These are phyloP conservation scores for Chlamydomonas schloesseri DNA, from an alignment of 139 green algal species.

Conservation along the genomic window DNA sequence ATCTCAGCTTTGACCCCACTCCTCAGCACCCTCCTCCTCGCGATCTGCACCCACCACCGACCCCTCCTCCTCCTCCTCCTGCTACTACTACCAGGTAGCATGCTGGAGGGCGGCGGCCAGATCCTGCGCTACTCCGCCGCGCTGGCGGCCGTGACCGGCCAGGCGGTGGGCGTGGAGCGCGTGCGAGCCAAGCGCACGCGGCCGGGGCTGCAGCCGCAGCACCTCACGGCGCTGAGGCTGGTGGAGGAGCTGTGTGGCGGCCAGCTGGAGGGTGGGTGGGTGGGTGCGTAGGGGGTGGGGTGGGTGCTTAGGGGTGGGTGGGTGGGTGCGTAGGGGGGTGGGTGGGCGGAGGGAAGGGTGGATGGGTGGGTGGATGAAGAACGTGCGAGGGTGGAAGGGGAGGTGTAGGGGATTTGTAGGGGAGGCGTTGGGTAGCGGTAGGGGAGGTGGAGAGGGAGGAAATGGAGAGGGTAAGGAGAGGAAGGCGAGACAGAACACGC, in stretches of 20 bases:
- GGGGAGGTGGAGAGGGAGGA: no score
- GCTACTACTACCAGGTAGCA: slow-evolving; percentile 62
- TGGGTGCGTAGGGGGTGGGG: no score
- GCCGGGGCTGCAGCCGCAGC: slow-evolving; percentile 70
- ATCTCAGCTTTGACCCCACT: not conserved
- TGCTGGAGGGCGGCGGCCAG: slow-evolving; percentile 86
- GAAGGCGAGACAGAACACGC: no score
- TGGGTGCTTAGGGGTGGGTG: no score
- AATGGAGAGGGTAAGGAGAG: no score
- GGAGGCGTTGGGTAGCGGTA: no score
- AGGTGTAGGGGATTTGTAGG: no score
- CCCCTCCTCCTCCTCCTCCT: not conserved
- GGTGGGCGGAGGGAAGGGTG: no score
- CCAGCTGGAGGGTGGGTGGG: slow-evolving; percentile 47
- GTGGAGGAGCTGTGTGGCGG: slow-evolving; percentile 64
- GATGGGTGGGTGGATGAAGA: no score
- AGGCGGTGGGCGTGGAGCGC: slow-evolving; percentile 40
- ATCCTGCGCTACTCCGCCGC: slow-evolving; percentile 82
- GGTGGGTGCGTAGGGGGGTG: no score
- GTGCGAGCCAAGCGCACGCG: slow-evolving; percentile 46
- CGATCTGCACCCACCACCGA: no score
- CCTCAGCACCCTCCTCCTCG: not conserved
- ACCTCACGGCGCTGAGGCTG: slow-evolving; percentile 76
- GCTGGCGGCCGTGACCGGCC: slow-evolving; percentile 68
- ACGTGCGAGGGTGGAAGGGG: no score